Conservation (phyloP, 768 basidiomycete genomes). For the Pleurotus citrinopileatus region DNA sequence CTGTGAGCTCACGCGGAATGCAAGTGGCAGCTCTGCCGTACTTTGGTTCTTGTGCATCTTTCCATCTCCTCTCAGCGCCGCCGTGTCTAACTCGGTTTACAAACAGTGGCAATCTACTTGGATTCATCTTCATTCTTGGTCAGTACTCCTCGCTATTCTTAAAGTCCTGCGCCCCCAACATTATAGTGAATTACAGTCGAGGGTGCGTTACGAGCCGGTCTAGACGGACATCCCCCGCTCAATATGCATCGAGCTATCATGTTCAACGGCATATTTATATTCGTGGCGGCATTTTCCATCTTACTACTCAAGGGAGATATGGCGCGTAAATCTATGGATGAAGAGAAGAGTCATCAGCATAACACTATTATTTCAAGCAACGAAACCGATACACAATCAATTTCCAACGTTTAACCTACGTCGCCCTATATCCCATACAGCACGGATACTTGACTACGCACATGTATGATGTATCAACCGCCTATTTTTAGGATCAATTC, state of each 20-base stretch:
- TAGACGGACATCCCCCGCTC: slow-evolving; percentile 61
- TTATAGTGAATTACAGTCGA: slow-evolving; percentile 40
- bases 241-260: slow-evolving; percentile 72
- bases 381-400: background rate
- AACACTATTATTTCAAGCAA: background rate
- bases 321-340: slow-evolving; percentile 60
- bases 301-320: slow-evolving; percentile 61
- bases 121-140: slow-evolving; percentile 65
- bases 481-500: too few relatives aligned
- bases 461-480: too few relatives aligned
- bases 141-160: slow-evolving; percentile 17
- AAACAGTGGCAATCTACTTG: slow-evolving; percentile 69
- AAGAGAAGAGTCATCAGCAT: slow-evolving; percentile 35
- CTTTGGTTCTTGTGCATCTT: slow-evolving; percentile 68
- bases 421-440: too few relatives aligned
- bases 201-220: slow-evolving; percentile 63
- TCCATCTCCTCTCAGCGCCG: background rate
- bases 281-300: slow-evolving; percentile 35
- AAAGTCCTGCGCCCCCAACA: background rate
- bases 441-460: too few relatives aligned
- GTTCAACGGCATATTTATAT: slow-evolving; percentile 55
- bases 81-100: slow-evolving; percentile 5
- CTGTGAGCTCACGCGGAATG: slow-evolving; percentile 76
- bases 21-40: slow-evolving; percentile 72
- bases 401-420: too few relatives aligned